Evolutionary conservation across 805 yeast genomes (phyloP).

Genomic region (Saturnispora serradocipensis): DNA sequence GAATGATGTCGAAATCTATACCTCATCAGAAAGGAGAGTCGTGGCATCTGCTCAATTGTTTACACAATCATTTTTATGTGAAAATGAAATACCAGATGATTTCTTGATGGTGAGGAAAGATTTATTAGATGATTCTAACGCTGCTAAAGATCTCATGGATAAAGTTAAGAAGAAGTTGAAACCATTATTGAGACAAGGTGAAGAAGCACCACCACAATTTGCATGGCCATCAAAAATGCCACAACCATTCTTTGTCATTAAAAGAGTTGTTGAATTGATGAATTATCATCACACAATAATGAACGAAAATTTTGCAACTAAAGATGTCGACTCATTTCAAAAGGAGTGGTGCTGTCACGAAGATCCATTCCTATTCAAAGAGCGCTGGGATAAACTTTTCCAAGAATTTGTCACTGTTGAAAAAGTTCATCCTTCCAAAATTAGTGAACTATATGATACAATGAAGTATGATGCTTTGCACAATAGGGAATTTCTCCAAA

Average conservation of each 20-base stretch:
- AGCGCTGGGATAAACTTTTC: constrained; percentile 95
- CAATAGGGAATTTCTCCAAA: constrained; percentile 79
- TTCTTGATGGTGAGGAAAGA: constrained; percentile 80
- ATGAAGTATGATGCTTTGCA: constrained; percentile 98
- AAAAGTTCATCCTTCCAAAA: constrained; percentile 95
- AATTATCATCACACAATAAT: constrained; percentile 77
- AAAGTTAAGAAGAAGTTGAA: constrained; percentile 93
- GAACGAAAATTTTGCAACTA: constrained; percentile 66
- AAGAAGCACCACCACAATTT: constrained; percentile 94
- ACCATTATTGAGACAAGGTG: constrained; percentile 89
- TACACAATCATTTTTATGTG: constrained; percentile 62
- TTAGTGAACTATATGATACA: constrained; percentile 92
- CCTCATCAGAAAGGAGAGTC: constrained; percentile 93
- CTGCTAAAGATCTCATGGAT: constrained; percentile 97
- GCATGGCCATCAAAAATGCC: constrained; percentile 99
- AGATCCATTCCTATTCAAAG: constrained; percentile 81
- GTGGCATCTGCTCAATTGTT: constrained; percentile 86
- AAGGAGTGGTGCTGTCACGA: constrained; percentile 94
- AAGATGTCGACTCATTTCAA: constrained; percentile 62
- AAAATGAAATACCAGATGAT: constrained; percentile 65
- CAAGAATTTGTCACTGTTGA: constrained; percentile 87
- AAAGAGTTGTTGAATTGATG: constrained; percentile 92
- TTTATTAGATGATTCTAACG: constrained; percentile 89
- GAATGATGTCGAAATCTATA: constrained; percentile 75
- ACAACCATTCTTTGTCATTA: constrained; percentile 88